Evolutionary conservation across 306 rosid species (phyloP), one percentile per base, ranked within the genome.

Genomic region (Vigna unguiculata): DNA sequence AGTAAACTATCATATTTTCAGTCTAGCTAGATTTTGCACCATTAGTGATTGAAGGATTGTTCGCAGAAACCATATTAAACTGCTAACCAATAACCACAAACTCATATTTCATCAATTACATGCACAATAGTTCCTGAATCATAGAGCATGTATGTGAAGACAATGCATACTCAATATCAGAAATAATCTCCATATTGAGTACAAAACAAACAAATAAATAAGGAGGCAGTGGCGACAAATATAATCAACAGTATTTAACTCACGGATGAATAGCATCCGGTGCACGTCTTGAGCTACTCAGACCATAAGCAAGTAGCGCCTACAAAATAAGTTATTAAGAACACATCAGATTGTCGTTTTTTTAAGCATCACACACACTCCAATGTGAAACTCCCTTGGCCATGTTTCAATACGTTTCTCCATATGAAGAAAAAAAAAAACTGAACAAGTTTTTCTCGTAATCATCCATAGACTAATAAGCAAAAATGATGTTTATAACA

Each of bases 251-350:
- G 14, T 32, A 32, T 13, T 53, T 19, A 48, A 88, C 99, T 92
- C 80, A 96, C 99, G 98, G 98, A 80, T 96, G 99, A 46, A 92
- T 68, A 72, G 98, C 98, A 85, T 96, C 99, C 10, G 99, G 99
- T 59, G 99, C 99, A 55, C 99, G 98, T 79, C 98, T 91, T 68
- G 99, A 96, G 89, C 99, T 96, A 84, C 83, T 82, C 79, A 96
- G 88, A 76, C 99, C 99, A 66, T 96, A 96, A 67, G 99, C 98
- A 83, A 96, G 98, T 54, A 96, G 94, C 0, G 89, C 98, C 99
- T 96, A 86, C 85, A 91, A 89, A 62, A 62, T n/a, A 70, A 64
- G 63, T 62, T 2, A 80, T 34, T 75, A 25, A 67, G 72, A 51
- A 82, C 2, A 7, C 16, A 79, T 81, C 80, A 87, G 89, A 82